Evolutionary conservation across 768 basidiomycete species (phyloP), one percentile per base, ranked within the genome.

Genomic region (Tephrocybe sp.): DNA sequence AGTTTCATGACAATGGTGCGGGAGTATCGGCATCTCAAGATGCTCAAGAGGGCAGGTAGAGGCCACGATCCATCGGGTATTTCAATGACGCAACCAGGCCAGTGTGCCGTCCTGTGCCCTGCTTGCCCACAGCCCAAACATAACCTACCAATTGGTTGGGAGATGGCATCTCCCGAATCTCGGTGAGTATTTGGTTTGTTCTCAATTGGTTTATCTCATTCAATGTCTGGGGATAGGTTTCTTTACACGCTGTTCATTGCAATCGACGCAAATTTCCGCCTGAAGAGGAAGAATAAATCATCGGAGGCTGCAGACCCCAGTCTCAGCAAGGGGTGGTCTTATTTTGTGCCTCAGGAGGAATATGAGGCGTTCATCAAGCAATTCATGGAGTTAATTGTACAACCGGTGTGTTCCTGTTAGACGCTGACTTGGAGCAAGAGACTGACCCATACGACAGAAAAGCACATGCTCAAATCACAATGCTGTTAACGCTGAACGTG

Each of bases 391-490:
- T 39, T 44, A 10, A 43, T 51, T 10, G 29, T 50, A 0, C 55
- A 56, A 40, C 21, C 33, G 4, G 54, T 55, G 19, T 25, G 41
- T 50, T n/a, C 15, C 15, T 15, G 7, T 29, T 29, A 29, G 11
- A 29, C 11, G 11, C 11, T 29, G 27, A 29, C 27, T 11, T 29
- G 5, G 6, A 29, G n/a, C n/a, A n/a, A n/a, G n/a, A n/a, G n/a
- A 29, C 27, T 29, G 27, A 29, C 27, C 27, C 6, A 5, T 11
- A 29, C 27, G 6, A 29, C 27, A 29, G 27, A 29, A 29, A 31
- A 42, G 22, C 10, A 64, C 58, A 7, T 67, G 61, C 42, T 62
- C 55, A 9, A 63, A 59, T 0, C 57, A 65, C 19, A 58, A 56
- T 0, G 61, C 66, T 15, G 56, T 61, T 1, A 40, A 55, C 22